phyloP scores from a whole-genome alignment of 2,329 filamentous ascomycete species.

The Colletotrichum sansevieriae region DNA sequence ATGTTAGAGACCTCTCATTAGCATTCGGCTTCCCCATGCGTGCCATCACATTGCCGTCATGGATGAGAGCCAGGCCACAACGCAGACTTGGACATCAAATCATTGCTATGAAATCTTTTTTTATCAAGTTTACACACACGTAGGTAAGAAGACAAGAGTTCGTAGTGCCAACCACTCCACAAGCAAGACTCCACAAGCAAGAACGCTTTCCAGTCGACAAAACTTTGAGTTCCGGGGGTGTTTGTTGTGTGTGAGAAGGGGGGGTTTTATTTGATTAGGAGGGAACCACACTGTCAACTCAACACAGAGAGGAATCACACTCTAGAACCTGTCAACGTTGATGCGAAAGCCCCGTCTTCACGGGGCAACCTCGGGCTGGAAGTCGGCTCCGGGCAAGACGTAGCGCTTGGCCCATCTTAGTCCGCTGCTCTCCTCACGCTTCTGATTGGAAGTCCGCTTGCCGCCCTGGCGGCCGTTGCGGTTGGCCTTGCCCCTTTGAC shows the following conservation, averaged over 20 bases:
- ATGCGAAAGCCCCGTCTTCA: neutral
- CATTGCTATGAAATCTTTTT: slow-evolving; percentile 15
- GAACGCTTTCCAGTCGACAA: slow-evolving; percentile 16
- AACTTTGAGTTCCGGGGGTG: neutral
- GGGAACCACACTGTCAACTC: slow-evolving; percentile 11
- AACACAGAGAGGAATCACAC: neutral
- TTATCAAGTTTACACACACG: slow-evolving; percentile 30
- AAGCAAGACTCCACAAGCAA: slow-evolving; percentile 21
- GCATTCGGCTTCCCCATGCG: too few species aligned
- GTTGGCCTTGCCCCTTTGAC: slow-evolving; percentile 18
- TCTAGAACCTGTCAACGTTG: slow-evolving; percentile 8
- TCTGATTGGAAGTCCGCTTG: slow-evolving; percentile 1
- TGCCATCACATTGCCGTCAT: too few species aligned
- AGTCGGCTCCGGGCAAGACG: slow-evolving; percentile 29
- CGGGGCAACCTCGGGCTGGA: slow-evolving; percentile 28
- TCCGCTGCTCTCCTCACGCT: slow-evolving; percentile 4
- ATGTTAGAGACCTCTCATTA: too few species aligned
- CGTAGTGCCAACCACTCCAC: slow-evolving; percentile 26
- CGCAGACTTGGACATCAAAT: slow-evolving; percentile 19
- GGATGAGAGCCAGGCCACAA: slow-evolving; percentile 2
- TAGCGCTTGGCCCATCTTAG: slow-evolving; percentile 38
- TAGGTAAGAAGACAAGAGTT: slow-evolving; percentile 14
- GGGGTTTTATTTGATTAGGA: slow-evolving; percentile 16
- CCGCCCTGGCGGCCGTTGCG: slow-evolving; percentile 4
- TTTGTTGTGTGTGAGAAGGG: neutral